phyloP scores from a whole-genome alignment of 352 stramenopile genomes.

The Globisporangium middletonii region DNA sequence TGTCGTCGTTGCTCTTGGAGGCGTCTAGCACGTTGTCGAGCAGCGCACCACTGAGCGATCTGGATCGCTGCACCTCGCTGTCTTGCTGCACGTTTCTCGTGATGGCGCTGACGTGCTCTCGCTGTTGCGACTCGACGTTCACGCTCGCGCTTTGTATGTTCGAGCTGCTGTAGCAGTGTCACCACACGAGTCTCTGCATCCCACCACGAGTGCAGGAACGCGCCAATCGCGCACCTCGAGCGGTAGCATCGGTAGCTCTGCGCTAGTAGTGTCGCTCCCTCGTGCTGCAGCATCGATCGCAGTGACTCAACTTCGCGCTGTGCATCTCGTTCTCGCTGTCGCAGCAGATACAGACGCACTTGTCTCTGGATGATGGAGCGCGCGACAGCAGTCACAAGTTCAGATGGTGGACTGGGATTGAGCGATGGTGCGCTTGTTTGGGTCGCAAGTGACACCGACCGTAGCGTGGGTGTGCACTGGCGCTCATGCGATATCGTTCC shows the following conservation, averaged over 20 bases:
- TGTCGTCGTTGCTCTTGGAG: not conserved
- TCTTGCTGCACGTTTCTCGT: not conserved
- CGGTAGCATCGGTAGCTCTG: constrained; percentile 6
- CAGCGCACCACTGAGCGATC: constrained; percentile 1
- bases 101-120: not conserved
- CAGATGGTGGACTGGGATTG: no score
- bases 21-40: not conserved
- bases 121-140: not conserved
- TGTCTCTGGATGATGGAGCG: constrained; percentile 14
- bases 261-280: not conserved
- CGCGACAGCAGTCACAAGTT: no score
- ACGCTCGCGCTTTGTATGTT: not conserved
- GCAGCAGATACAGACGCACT: constrained; percentile 22
- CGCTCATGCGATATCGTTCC: no score
- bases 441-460: no score
- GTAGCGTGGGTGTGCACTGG: no score
- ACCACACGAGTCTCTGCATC: constrained; percentile 12
- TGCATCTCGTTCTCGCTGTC: constrained; percentile 11
- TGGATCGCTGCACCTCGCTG: not conserved
- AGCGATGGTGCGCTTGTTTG: no score
- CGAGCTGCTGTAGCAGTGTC: constrained; percentile 3
- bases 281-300: constrained; percentile 4
- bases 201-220: constrained; percentile 12
- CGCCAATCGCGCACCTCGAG: constrained; percentile 10
- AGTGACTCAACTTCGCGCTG: constrained; percentile 9